Evolutionary conservation across 371 early-diverging fungal species (phyloP), one percentile per base, ranked within the genome.

Genomic region (Dichotomocladium elegans): DNA sequence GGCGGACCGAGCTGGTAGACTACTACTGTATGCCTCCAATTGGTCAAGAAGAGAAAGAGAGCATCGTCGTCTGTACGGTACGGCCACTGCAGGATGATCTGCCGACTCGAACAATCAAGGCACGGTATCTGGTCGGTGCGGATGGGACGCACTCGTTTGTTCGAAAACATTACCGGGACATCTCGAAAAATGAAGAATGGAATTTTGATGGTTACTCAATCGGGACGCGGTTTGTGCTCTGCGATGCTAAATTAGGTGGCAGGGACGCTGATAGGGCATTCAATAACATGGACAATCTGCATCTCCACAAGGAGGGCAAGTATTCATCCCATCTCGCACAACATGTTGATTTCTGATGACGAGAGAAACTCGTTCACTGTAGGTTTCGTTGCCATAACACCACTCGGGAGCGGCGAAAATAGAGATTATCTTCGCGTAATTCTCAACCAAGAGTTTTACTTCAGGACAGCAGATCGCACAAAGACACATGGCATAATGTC

Each of bases 121-220:
- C 68, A 17, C 40, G 24, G 1, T 76, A 66, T 24, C 40, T 76
- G n/a, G 48, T 76, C 0, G 77, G 77, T 10, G 68, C 72, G 2
- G 77, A 76, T 42, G 77, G 77, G 15, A 52, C 42, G 12, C 74
- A 70, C 44, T 70, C 70, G 0, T 17, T 47, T 3, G 48, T 47
- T 2, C 61, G 74, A 22, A 67, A 70, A 41, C 53, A 47, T 0
- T 46, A 41, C 2, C 25, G 48, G 2, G 55, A 51, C 1, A n/a
- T n/a, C n/a, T 15, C 37, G 5, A 21, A 21, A 4, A 15, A 5
- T 37, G n/a, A 37, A 15, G 37, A 37, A 37, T 74, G 70, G 67
- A 61, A 60, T 0, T 74, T 55, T 43, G 52, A 68, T 19, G 74
- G 74, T 14, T 17, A 49, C 14, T 29, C 62, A 0, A 50, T 72